Conservation (phyloP, 2,329 filamentous ascomycete genomes). For the Thyridium curvatum region DNA sequence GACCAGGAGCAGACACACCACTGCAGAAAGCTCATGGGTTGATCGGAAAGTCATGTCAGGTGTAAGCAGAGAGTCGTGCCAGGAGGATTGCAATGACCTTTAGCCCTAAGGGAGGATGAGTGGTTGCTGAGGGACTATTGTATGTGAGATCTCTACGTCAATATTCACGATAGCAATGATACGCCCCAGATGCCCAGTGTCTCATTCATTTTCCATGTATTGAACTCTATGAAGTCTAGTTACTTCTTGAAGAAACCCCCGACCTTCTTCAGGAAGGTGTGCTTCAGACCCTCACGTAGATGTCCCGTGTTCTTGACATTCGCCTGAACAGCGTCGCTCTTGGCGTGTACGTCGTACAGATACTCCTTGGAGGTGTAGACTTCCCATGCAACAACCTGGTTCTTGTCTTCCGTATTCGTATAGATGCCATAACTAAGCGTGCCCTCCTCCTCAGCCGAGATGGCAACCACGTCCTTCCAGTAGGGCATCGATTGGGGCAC, state of each 20-base stretch:
- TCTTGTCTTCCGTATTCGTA: slow-evolving; percentile 11
- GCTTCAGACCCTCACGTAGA: slow-evolving; percentile 15
- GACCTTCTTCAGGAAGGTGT: slow-evolving; percentile 14
- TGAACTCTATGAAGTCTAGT: no score
- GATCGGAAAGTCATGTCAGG: no score
- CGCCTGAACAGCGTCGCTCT: slow-evolving; percentile 17
- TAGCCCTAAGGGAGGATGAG: no score
- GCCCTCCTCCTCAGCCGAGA: slow-evolving; percentile 13
- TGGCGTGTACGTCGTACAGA: slow-evolving; percentile 18
- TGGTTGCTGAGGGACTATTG: no score
- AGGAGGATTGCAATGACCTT: no score
- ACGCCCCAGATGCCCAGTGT: no score
- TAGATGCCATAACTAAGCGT: slow-evolving; percentile 17
- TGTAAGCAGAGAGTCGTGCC: no score
- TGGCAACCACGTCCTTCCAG: slow-evolving; percentile 18
- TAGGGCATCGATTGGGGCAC: slow-evolving; percentile 15
- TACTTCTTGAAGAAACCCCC: slow-evolving; percentile 7
- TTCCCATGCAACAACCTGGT: slow-evolving; percentile 16
- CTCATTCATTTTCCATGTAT: no score
- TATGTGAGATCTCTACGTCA: no score
- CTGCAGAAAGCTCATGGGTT: no score
- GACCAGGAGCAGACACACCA: no score
- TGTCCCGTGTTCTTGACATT: slow-evolving; percentile 14
- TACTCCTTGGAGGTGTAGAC: slow-evolving; percentile 18
- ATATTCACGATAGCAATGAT: no score